phyloP scores from a whole-genome alignment of 495 filamentous ascomycete genomes.

The Thermothielavioides terrestris region DNA sequence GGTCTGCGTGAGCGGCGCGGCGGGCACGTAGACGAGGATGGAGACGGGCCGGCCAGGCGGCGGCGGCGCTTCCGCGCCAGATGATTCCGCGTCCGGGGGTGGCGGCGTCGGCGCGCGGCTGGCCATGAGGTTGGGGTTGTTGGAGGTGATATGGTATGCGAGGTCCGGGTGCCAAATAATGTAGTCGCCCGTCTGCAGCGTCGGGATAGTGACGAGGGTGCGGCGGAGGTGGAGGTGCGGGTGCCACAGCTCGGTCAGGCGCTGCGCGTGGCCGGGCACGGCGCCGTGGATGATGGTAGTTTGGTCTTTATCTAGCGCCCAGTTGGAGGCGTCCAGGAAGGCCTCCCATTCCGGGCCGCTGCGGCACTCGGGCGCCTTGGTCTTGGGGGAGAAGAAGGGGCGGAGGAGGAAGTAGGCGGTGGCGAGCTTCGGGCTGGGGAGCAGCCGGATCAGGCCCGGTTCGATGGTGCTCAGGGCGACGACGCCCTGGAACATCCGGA shows the following conservation, averaged over 20 bases:
- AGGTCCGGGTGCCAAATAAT: constrained; percentile 87
- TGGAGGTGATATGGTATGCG: constrained; percentile 39
- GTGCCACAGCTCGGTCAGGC: constrained; percentile 66
- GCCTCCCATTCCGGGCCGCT: constrained; percentile 32
- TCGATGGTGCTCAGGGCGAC: constrained; percentile 71
- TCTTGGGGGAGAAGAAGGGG: constrained; percentile 67
- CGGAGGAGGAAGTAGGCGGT: constrained; percentile 83
- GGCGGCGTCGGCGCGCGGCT: constrained; percentile 30
- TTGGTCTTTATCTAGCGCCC: constrained; percentile 40
- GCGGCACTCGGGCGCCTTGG: constrained; percentile 29
- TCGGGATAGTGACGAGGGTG: constrained; percentile 72
- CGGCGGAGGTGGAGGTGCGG: constrained; percentile 66
- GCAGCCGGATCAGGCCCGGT: constrained; percentile 76
- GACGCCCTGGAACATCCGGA: constrained; percentile 86
- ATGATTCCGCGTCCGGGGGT: constrained; percentile 1
- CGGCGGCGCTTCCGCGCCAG: not conserved
- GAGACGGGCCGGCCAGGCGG: constrained; percentile 17
- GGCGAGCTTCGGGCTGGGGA: constrained; percentile 68
- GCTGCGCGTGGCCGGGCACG: constrained; percentile 69
- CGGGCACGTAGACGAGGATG: constrained; percentile 67
- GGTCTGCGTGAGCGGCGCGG: constrained; percentile 68
- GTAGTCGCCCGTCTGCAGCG: constrained; percentile 75
- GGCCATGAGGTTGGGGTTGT: constrained; percentile 32
- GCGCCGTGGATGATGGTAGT: constrained; percentile 67
- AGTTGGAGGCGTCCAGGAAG: constrained; percentile 52